phyloP scores from a whole-genome alignment of 208 protist species.

The Tetramitus jugosus region DNA sequence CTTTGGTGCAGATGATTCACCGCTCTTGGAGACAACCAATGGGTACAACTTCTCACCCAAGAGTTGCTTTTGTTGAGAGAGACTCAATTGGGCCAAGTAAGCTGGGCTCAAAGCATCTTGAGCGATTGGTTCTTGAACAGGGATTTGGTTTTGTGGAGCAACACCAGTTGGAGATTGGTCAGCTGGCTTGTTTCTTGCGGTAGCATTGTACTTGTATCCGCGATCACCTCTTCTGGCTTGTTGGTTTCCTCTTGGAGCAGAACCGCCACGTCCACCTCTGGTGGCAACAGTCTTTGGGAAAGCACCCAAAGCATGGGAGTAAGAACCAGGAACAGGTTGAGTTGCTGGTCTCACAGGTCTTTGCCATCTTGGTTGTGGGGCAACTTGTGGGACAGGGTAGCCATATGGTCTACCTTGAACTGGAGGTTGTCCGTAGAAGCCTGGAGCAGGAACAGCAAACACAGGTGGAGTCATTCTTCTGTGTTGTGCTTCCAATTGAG shows the following conservation, averaged over 20 bases:
- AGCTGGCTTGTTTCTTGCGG: constrained; percentile 15
- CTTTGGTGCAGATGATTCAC: constrained; percentile 82
- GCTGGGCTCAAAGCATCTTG: constrained; percentile 57
- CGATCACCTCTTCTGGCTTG: background rate
- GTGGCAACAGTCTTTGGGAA: no score
- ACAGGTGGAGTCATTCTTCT: background rate
- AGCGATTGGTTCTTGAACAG: constrained; percentile 42
- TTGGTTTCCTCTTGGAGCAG: background rate
- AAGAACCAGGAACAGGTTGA: no score
- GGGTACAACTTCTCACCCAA: constrained; percentile 91
- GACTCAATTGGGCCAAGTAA: constrained; percentile 55
- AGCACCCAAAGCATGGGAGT: background rate
- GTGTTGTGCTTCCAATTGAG: constrained; percentile 85
- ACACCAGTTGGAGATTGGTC: constrained; percentile 32
- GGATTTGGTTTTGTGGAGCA: constrained; percentile 39
- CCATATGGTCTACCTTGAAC: background rate
- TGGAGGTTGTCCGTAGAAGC: background rate
- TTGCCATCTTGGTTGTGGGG: background rate
- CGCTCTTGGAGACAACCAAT: constrained; percentile 75
- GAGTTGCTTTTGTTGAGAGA: constrained; percentile 72
- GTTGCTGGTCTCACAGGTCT: background rate
- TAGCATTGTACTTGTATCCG: constrained; percentile 24
- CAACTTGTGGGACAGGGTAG: background rate
- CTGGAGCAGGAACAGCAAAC: background rate
- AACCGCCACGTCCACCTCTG: background rate